Conservation (phyloP, 768 basidiomycete genomes). For the Leccinum broughii region DNA sequence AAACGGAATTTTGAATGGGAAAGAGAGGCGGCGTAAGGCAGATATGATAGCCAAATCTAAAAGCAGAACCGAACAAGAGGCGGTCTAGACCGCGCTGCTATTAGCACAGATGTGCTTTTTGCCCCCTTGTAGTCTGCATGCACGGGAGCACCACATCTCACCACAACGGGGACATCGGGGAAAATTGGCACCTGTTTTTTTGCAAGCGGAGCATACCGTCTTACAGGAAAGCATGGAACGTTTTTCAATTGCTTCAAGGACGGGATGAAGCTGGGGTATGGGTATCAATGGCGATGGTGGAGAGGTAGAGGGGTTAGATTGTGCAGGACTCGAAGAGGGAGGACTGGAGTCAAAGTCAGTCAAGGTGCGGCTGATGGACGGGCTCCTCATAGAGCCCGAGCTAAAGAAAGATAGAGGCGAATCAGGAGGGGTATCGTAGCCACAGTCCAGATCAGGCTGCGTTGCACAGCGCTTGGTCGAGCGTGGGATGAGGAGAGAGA, state of each 20-base stretch:
- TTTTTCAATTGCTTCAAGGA: constrained; percentile 51
- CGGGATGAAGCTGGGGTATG: constrained; percentile 37
- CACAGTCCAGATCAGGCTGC: constrained; percentile 8
- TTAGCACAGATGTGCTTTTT: constrained; percentile 50
- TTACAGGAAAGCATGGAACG: constrained; percentile 50
- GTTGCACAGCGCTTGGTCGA: constrained; percentile 6
- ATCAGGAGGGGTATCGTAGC: constrained; percentile 31
- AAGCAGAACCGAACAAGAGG: neutral
- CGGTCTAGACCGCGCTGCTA: constrained; percentile 11
- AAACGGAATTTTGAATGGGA: neutral
- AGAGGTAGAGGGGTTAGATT: constrained; percentile 11
- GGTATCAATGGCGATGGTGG: constrained; percentile 24
- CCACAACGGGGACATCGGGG: constrained; percentile 62
- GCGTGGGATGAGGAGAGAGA: constrained; percentile 20
- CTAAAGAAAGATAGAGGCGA: constrained; percentile 28
- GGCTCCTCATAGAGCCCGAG: constrained; percentile 25
- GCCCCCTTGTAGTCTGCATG: constrained; percentile 54
- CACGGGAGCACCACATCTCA: constrained; percentile 63
- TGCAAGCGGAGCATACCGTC: constrained; percentile 51
- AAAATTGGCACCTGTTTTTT: constrained; percentile 52
- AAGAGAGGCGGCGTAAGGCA: neutral
- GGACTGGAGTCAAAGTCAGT: constrained; percentile 17
- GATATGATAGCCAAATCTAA: neutral
- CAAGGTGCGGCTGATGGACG: constrained; percentile 47
- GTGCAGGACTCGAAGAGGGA: constrained; percentile 11